Conservation (phyloP, 805 yeast genomes). For the Saccharomycopsis schoenii region DNA sequence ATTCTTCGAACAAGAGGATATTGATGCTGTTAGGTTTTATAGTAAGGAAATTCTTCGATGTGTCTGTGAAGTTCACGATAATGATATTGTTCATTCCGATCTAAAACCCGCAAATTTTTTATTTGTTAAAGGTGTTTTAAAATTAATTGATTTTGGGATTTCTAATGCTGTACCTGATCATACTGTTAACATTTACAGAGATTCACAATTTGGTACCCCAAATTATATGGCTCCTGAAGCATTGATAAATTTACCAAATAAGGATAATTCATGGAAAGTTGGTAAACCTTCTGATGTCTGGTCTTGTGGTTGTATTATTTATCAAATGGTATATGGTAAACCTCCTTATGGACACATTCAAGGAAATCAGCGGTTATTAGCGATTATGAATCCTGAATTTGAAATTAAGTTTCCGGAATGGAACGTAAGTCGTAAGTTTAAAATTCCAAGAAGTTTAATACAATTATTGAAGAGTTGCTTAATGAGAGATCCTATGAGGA, state of each 20-base stretch:
- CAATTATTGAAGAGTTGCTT: constrained; percentile 68
- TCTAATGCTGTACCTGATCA: constrained; percentile 93
- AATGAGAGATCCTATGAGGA: constrained; percentile 52
- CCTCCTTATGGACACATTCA: constrained; percentile 81
- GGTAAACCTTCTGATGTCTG: constrained; percentile 97
- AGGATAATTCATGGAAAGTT: constrained; percentile 47
- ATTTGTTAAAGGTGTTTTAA: constrained; percentile 73
- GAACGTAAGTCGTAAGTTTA: constrained; percentile 27
- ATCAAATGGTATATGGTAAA: constrained; percentile 89
- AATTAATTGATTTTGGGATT: constrained; percentile 90
- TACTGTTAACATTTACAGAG: constrained; percentile 82
- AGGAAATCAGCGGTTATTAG: constrained; percentile 69
- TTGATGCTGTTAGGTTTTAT: constrained; percentile 71
- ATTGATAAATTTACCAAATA: constrained; percentile 34
- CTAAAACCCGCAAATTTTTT: constrained; percentile 65
- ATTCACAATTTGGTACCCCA: constrained; percentile 89
- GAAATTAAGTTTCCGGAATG: constrained; percentile 54
- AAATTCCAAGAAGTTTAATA: constrained; percentile 60
- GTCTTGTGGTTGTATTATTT: constrained; percentile 96
- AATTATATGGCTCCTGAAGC: constrained; percentile 99
- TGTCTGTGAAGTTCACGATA: constrained; percentile 77
- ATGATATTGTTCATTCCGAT: constrained; percentile 80
- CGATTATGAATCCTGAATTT: constrained; percentile 78
- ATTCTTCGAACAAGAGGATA: constrained; percentile 33
- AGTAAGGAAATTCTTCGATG: constrained; percentile 71